Evolutionary conservation across 306 rosid species (phyloP), one percentile per base, ranked within the genome.

Genomic region (Vachellia collinsii): DNA sequence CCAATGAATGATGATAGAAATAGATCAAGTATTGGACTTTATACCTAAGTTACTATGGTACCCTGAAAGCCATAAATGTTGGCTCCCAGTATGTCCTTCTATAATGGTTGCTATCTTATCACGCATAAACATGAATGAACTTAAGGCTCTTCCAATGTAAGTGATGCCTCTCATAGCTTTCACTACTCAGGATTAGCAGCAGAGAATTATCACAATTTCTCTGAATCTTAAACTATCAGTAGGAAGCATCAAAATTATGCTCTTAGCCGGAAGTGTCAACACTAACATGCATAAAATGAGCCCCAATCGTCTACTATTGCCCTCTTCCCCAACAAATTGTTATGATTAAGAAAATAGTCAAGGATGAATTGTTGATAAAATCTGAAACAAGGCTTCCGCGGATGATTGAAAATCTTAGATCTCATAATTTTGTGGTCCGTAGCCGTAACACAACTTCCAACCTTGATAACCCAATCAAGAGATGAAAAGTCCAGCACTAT

Each of bases 351-450:
- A 62, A 79, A 70, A 44, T 39, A 44, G 72, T 79, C 29, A 83
- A 54, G 19, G 68, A 75, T 22, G 47, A 56, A 73, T 73, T 77
- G 8, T 37, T 43, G 56, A 68, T 7, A 47, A 72, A 77, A 50
- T 44, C 39, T 48, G 17, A 37, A 83, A 25, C 47, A 78, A 53
- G 51, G 36, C 29, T 20, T 44, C 75, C 48, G 51, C 65, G 22
- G 41, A 75, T 75, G 51, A 41, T 75, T 23, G 25, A 51, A 76
- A 70, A 73, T 48, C 59, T 23, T 58, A 44, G 83, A 73, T 44
- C 51, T 29, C 14, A 13, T 16, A 0, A 63, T 44, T 70, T 41
- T 82, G 58, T 50, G 11, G 54, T 64, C 51, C 64, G n/a, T 64
- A 29, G 34, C 41, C 39, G 39, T 42, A 50, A 39, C 3, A 50